Conservation (phyloP, 176 grass and related monocot species). For the Bolboschoenus planiculmis region DNA sequence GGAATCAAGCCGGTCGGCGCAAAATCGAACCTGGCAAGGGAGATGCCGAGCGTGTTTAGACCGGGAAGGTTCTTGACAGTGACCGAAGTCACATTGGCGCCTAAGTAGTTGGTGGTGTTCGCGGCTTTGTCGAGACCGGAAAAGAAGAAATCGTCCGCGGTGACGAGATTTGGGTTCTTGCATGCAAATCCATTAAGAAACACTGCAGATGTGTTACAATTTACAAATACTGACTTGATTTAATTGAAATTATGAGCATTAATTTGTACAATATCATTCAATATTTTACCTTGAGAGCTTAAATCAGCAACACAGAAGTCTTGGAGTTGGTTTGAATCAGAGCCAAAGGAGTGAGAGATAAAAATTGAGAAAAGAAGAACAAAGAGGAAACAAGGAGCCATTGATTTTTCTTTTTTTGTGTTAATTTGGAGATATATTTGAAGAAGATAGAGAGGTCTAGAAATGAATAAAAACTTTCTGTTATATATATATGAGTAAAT, state of each 20-base stretch:
- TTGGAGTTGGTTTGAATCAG: constrained; percentile 22
- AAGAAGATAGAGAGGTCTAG: not conserved
- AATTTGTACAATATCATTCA: not conserved
- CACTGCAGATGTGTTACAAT: not conserved
- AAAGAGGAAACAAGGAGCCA: constrained; percentile 3
- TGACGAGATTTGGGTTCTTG: constrained; percentile 26
- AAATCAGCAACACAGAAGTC: constrained; percentile 30
- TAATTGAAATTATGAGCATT: not conserved
- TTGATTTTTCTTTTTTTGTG: not conserved
- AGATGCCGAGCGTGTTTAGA: constrained; percentile 32
- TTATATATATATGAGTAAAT: no score
- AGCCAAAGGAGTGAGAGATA: not conserved
- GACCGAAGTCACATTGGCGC: not conserved
- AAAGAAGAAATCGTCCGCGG: constrained; percentile 15
- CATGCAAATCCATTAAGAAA: constrained; percentile 34
- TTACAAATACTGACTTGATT: not conserved
- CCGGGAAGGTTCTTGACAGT: constrained; percentile 1
- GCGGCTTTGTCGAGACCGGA: constrained; percentile 4
- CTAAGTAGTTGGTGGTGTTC: constrained; percentile 21
- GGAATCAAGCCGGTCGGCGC: constrained; percentile 5
- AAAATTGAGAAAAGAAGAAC: constrained; percentile 18
- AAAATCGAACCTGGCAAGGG: constrained; percentile 21
- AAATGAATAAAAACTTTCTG: not conserved
- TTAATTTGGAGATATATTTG: not conserved
- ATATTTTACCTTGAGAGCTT: not conserved